Conservation (phyloP, 2,329 filamentous ascomycete genomes). For the Diaporthe velutina region DNA sequence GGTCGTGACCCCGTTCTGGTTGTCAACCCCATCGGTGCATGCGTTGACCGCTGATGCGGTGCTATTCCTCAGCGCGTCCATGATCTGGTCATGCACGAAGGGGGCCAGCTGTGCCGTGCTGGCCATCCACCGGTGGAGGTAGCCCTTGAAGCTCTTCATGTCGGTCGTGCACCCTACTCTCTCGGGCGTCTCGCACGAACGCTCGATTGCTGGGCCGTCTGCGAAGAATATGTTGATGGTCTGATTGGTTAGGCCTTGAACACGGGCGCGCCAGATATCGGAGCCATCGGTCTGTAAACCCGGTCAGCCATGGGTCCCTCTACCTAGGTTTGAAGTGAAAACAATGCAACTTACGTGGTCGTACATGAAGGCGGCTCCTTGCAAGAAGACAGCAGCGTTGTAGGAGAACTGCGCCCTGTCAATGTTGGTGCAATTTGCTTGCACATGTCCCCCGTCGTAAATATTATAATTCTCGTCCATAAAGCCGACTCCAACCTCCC, state of each 20-base stretch:
- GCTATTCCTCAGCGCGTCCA: slow-evolving; percentile 58
- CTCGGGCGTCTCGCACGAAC: slow-evolving; percentile 65
- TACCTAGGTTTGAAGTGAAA: neutral
- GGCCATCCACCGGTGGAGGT: slow-evolving; percentile 65
- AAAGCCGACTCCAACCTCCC: slow-evolving; percentile 58
- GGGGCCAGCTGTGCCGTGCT: slow-evolving; percentile 63
- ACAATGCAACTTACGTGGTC: slow-evolving; percentile 59
- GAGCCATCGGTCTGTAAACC: slow-evolving; percentile 58
- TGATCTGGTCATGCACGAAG: slow-evolving; percentile 56
- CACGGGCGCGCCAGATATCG: slow-evolving; percentile 63
- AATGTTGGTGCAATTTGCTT: slow-evolving; percentile 66
- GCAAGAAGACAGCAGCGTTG: slow-evolving; percentile 69
- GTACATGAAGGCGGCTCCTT: slow-evolving; percentile 75
- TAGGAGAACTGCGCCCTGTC: slow-evolving; percentile 72
- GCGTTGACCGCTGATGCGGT: slow-evolving; percentile 61
- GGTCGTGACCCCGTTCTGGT: slow-evolving; percentile 49
- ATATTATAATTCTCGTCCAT: slow-evolving; percentile 69
- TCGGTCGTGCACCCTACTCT: slow-evolving; percentile 68
- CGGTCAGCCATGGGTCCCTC: slow-evolving; percentile 8
- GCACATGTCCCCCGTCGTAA: slow-evolving; percentile 68
- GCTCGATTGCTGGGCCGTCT: slow-evolving; percentile 57
- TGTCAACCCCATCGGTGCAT: slow-evolving; percentile 49
- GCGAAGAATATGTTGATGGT: slow-evolving; percentile 51
- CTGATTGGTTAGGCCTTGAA: slow-evolving; percentile 61
- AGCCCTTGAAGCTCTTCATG: slow-evolving; percentile 70